phyloP scores from a whole-genome alignment of 208 protist genomes.

The Acanthamoeba culbertsoni region DNA sequence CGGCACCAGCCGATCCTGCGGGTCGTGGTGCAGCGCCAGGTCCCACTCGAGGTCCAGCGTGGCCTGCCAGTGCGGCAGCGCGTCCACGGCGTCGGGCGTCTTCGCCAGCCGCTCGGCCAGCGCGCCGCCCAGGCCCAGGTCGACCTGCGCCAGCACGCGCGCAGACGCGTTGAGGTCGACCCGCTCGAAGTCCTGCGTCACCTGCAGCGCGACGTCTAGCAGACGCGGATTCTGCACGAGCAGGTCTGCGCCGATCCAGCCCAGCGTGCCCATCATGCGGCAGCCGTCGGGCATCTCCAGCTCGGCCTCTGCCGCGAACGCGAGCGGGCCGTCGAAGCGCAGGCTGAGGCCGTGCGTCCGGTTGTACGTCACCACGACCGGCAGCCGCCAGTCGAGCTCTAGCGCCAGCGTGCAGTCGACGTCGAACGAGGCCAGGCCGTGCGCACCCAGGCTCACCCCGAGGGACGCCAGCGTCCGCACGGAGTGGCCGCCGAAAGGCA shows the following conservation, averaged over 20 bases:
- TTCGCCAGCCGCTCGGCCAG: not conserved
- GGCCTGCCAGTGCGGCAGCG: conserved; percentile 11
- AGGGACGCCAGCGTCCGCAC: not conserved
- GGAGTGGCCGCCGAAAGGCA: not conserved
- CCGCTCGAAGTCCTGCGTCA: not conserved
- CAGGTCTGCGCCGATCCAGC: not conserved
- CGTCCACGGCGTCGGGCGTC: not conserved
- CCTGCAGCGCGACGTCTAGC: not conserved
- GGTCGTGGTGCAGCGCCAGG: not conserved
- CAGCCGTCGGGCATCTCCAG: not conserved
- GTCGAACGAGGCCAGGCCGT: not conserved
- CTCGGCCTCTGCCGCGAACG: not conserved
- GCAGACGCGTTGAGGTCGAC: not conserved
- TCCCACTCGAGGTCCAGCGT: not conserved
- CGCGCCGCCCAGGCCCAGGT: not conserved
- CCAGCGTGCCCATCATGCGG: not conserved
- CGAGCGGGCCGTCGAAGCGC: not conserved
- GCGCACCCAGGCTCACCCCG: not conserved
- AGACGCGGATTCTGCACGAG: not conserved
- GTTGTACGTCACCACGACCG: not conserved
- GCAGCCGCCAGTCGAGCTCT: not conserved
- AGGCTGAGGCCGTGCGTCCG: not conserved
- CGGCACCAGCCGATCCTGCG: not conserved
- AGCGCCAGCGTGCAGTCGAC: not conserved
- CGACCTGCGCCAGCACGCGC: not conserved